Evolutionary conservation across 2,329 filamentous ascomycete genomes (phyloP), one percentile per base, ranked within the genome.

Genomic region (Pezicula radicicola): DNA sequence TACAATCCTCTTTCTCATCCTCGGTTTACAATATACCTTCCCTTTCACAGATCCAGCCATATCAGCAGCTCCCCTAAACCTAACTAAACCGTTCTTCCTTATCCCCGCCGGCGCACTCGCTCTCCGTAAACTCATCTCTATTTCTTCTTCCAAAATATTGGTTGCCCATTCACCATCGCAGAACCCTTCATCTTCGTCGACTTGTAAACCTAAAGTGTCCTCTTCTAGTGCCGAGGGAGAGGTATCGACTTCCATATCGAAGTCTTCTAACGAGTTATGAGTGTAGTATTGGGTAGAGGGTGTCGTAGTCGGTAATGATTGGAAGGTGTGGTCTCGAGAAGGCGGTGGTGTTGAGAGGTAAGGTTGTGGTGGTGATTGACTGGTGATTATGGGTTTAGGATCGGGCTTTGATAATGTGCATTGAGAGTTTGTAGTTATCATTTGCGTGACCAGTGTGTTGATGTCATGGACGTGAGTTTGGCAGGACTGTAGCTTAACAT

Each of bases 171-270:
- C 36, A 16, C 48, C 41, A 49, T 64, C 60, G 1, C 25, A 42
- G 43, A 61, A 64, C 0, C 60, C 61, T 21, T 64, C 61, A 21
- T 64, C 61, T 12, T 59, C 55, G 15, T 60, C 54, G 27, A 13
- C 18, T 49, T 9, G 40, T 43, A 3, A 15, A 16, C 21, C 35
- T 25, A 8, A 27, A 37, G 37, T 28, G 10, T 25, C 27, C 2
- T 19, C 30, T 27, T 48, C 46, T 18, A 30, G 46, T 19, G 30
- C 37, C 6, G 21, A 13, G 7, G 25, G 7, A 21, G 46, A 10
- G 16, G 16, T 12, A 15, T 35, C 45, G 12, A 47, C 33, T 40
- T 36, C 30, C 7, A 39, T 25, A 19, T 37, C 16, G 21, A 30
- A 33, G 44, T 33, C 21, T 15, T 30, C 44, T 18, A 28, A 25